Percentiles rank a stretch among this genome's conserved stretches.
Conservation (phyloP, 1,139 yeast species). For the Lodderomyces margitis region DNA sequence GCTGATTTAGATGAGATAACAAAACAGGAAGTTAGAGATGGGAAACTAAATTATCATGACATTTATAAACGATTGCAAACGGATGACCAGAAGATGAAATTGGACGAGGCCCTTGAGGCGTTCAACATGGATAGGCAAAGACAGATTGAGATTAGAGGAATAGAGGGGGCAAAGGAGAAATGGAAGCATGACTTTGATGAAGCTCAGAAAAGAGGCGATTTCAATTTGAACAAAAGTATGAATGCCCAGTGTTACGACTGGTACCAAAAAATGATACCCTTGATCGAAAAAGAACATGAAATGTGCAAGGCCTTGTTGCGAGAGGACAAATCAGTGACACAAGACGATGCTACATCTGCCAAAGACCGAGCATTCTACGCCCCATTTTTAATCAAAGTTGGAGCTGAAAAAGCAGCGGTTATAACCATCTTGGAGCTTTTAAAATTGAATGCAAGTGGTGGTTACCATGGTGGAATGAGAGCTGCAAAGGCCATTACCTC, state of each 20-base stretch:
- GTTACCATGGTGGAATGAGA: conserved; percentile 79
- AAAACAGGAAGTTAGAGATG: conserved; percentile 8
- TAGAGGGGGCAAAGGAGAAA: conserved; percentile 81
- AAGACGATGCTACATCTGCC: conserved; percentile 20
- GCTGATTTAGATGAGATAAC: conserved; percentile 33
- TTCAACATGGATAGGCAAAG: conserved; percentile 76
- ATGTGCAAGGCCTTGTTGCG: conserved; percentile 40
- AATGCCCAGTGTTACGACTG: conserved; percentile 81
- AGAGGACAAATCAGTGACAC: conserved; percentile 6
- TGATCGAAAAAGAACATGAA: conserved; percentile 62
- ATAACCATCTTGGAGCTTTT: conserved; percentile 80
- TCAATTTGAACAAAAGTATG: conserved; percentile 55
- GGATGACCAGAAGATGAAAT: conserved; percentile 52
- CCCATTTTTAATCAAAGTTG: conserved; percentile 69
- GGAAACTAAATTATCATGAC: conserved; percentile 55
- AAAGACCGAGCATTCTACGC: conserved; percentile 67
- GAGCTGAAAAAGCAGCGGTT: conserved; percentile 79
- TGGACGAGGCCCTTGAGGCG: conserved; percentile 63
- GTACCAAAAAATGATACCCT: conserved; percentile 67
- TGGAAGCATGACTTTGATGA: conserved; percentile 86
- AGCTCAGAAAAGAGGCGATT: conserved; percentile 60
- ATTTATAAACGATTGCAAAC: conserved; percentile 52
- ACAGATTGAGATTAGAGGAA: conserved; percentile 71
- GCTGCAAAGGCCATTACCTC: conserved; percentile 79
- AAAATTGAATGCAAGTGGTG: conserved; percentile 72